phyloP scores from a whole-genome alignment of 805 yeast species.

The Ogataea methanolica region DNA sequence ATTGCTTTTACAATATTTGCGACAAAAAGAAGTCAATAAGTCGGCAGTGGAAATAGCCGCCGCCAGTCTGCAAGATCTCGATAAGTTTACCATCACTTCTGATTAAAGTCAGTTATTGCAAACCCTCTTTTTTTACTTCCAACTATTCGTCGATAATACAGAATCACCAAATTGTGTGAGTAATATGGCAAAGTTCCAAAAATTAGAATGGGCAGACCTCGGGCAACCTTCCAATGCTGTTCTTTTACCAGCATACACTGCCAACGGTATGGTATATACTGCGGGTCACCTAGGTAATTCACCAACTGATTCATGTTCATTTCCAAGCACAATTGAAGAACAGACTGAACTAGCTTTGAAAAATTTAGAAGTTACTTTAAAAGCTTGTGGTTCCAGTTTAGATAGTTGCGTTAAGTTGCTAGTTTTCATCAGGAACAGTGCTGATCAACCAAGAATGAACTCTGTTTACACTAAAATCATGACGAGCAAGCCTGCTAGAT shows the following conservation, averaged over 20 bases:
- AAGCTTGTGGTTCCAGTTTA: conserved; percentile 40
- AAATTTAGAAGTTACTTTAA: conserved; percentile 38
- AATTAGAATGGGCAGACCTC: conserved; percentile 1
- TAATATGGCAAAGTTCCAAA: background rate
- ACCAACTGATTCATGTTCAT: conserved; percentile 28
- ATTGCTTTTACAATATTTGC: too few relatives aligned
- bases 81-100: too few relatives aligned
- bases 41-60: too few relatives aligned
- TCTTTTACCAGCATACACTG: conserved; percentile 1
- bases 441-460: conserved; percentile 40
- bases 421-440: conserved; percentile 41
- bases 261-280: conserved; percentile 19
- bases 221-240: background rate
- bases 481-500: conserved; percentile 48
- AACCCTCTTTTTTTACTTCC: too few relatives aligned
- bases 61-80: too few relatives aligned
- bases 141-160: too few relatives aligned
- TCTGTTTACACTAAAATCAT: conserved; percentile 42
- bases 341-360: conserved; percentile 44
- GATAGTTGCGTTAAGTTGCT: conserved; percentile 46
- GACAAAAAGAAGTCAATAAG: too few relatives aligned
- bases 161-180: too few relatives aligned
- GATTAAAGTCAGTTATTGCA: too few relatives aligned
- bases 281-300: conserved; percentile 25
- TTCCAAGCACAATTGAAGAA: conserved; percentile 37